Evolutionary conservation across 768 basidiomycete species (phyloP), one percentile per base, ranked within the genome.

Genomic region (Tephrocybe rancida): DNA sequence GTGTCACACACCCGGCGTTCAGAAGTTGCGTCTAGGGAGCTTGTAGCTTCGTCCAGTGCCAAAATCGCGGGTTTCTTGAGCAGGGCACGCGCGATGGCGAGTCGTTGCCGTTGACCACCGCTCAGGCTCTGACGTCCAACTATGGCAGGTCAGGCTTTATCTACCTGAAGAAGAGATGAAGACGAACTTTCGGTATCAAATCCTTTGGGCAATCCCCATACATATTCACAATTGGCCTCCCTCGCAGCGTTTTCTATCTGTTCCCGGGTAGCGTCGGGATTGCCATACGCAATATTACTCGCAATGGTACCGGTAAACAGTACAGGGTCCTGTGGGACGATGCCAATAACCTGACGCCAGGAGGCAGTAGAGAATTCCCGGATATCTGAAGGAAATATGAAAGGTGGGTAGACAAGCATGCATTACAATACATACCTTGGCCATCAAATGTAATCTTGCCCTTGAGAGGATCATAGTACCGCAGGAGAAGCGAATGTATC

Each of bases 281-380:
- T 81, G 2, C 95, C 95, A 62, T 90, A 98, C 0, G 94, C 88
- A 57, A 96, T 98, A 63, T 98, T 98, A 1, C 91, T 90, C 2
- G 93, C 93, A 46, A 98, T 95, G 0, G 94, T 96, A 2, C 94
- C 93, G 2, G 89, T 88, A 70, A 97, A 97, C 25, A 97, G 70
- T 2, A 94, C 84, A 0, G 94, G 92, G 57, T 96, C 94, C 74
- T 98, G 95, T 11, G 95, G 95, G 1, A 98, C 95, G n/a, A 98
- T 85, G 0, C 94, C 93, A 41, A 98, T 93, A 26, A 88, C 80
- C 51, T 77, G 77, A 37, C 96, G 83, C 95, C 96, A 98, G 3
- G 91, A 92, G 32, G 86, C 82, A 7, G 87, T 78, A 1, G 85
- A 87, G 65, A 95, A 94, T 52, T 92, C 87, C 13, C 89, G 82